A percentile compares a stretch with the other conserved stretches of the same genome.
These are phyloP conservation scores for Eremomyces bilateralis DNA, from an alignment of 495 filamentous ascomycete species.

Conservation along the genomic window DNA sequence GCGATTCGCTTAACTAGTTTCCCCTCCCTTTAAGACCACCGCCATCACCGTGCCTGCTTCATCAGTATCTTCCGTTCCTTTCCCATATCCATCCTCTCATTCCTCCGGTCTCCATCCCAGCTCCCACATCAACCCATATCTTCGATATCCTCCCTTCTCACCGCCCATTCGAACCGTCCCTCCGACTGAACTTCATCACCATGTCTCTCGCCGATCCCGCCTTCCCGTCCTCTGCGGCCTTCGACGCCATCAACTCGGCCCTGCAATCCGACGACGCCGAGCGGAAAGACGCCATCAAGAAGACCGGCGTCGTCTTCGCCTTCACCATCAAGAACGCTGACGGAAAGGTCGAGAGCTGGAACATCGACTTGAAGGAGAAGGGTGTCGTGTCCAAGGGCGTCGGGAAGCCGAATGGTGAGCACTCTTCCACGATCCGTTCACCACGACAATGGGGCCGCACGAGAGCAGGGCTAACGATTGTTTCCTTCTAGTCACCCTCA, in stretches of 20 bases:
- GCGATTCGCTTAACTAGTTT: no score
- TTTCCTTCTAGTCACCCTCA: slow-evolving; percentile 43
- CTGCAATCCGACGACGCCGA: slow-evolving; percentile 47
- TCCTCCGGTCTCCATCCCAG: no score
- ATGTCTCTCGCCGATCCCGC: slow-evolving; percentile 29
- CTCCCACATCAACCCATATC: no score
- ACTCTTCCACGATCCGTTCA: slow-evolving; percentile 1
- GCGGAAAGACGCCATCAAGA: slow-evolving; percentile 70
- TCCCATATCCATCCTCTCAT: no score
- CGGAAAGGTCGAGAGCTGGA: slow-evolving; percentile 64
- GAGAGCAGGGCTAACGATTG: background rate
- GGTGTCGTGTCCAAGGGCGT: slow-evolving; percentile 61
- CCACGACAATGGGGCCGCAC: background rate
- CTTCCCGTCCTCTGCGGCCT: slow-evolving; percentile 79
- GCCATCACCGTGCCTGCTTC: no score
- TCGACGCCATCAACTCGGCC: slow-evolving; percentile 65
- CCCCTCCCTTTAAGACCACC: no score
- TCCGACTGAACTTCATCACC: no score
- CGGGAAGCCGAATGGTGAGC: slow-evolving; percentile 62
- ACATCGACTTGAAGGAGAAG: slow-evolving; percentile 85
- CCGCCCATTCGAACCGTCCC: no score
- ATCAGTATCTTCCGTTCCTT: no score
- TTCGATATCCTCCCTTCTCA: no score
- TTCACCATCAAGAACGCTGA: slow-evolving; percentile 79
- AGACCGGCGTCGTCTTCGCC: slow-evolving; percentile 68